These are phyloP conservation scores for Hypomontagnella monticulosa DNA, from an alignment of 495 filamentous ascomycete species.

Conservation along the genomic window DNA sequence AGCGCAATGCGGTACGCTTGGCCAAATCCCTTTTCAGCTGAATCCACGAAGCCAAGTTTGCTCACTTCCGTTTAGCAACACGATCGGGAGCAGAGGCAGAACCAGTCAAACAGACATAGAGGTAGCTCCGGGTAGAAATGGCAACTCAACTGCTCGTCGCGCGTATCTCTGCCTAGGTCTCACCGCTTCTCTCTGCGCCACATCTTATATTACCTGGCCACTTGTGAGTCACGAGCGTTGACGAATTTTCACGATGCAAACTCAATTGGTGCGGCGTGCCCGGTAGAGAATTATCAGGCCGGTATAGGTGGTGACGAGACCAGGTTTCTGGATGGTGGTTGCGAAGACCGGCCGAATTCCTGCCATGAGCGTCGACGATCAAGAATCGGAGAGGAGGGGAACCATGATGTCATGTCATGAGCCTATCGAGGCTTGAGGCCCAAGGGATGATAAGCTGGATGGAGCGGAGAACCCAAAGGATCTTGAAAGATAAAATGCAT, in stretches of 20 bases:
- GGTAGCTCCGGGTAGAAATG: conserved; percentile 8
- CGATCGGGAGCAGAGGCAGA: conserved; percentile 31
- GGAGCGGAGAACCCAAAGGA: no score
- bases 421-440: not conserved
- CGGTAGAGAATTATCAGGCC: not conserved
- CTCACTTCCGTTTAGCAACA: conserved; percentile 30
- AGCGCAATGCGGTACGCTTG: conserved; percentile 51
- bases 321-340: not conserved
- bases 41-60: not conserved
- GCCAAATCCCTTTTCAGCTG: not conserved
- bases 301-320: not conserved
- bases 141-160: not conserved
- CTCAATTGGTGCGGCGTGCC: not conserved
- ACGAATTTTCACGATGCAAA: not conserved
- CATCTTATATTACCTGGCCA: conserved; percentile 5
- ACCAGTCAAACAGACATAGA: conserved; percentile 10
- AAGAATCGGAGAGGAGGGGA: not conserved
- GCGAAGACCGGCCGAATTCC: not conserved
- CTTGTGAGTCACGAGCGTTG: not conserved
- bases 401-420: conserved; percentile 7
- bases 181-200: conserved; percentile 30
- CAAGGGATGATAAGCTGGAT: conserved; percentile 6
- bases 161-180: not conserved
- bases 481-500: no score
- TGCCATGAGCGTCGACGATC: not conserved